Percentiles rank a stretch among this genome's conserved stretches.
Evolutionary conservation across 768 basidiomycete species (phyloP).

Genomic region (Wakefieldia striispora): DNA sequence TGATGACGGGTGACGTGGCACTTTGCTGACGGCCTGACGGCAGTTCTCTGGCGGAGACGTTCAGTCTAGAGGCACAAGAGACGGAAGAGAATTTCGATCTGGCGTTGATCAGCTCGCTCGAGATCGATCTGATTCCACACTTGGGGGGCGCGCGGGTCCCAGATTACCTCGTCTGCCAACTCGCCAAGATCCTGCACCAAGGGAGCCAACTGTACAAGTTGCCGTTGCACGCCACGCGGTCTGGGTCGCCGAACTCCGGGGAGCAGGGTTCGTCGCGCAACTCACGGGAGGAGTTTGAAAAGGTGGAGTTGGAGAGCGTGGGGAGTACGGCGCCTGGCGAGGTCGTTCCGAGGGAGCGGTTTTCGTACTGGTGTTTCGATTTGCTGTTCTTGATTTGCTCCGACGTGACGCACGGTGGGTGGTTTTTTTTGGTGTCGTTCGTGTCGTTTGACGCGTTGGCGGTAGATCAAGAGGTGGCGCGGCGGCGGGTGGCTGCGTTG

Average conservation of each 20-base stretch:
- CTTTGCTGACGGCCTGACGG: neutral
- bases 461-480: conserved; percentile 57
- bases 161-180: conserved; percentile 62
- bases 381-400: conserved; percentile 81
- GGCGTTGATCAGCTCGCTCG: conserved; percentile 71
- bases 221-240: neutral
- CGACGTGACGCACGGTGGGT: conserved; percentile 55
- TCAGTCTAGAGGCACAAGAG: conserved; percentile 64
- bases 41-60: conserved; percentile 58
- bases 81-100: conserved; percentile 85
- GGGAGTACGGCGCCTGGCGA: conserved; percentile 62
- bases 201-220: conserved; percentile 64
- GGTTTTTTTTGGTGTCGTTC: neutral
- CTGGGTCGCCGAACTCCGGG: conserved; percentile 9
- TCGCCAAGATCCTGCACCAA: conserved; percentile 69
- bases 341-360: conserved; percentile 72
- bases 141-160: conserved; percentile 68
- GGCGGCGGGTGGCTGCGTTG: conserved; percentile 70
- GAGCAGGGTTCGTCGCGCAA: conserved; percentile 10
- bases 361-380: conserved; percentile 93
- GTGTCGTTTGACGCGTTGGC: neutral
- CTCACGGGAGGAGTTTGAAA: conserved; percentile 33
- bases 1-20: neutral
- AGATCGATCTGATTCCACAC: conserved; percentile 77
- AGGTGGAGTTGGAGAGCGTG: conserved; percentile 37